Base-by-base conservation (phyloP, 2,329 filamentous ascomycete genomes). In the Fusarium subtropicale region DNA sequence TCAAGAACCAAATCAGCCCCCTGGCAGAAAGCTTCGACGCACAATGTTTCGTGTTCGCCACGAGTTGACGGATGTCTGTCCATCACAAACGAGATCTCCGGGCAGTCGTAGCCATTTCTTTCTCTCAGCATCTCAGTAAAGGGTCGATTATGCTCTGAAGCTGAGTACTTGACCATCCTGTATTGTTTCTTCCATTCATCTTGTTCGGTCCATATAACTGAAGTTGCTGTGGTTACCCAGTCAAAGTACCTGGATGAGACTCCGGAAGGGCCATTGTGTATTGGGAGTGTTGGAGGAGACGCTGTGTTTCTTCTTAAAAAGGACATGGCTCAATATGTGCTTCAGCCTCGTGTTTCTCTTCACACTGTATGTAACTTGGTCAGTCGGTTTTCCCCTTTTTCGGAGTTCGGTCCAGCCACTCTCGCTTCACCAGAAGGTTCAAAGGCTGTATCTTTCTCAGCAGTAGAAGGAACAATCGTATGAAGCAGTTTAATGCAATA, bases 181-280 rank as follows among this genome's bases (percentile, higher is more conserved):
- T 2, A 56, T 15, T 56, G 24, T 4, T 56, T 48, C 9, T 48
- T 30, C 53, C 53, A 56, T 15, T 56, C 53, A 8, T 56, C 53
- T 24, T 7, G 24, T 30, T 22, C 31, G 11, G 31, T 28, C 15
- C 10, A 56, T 3, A 56, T 56, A 10, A 18, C 31, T 5, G 48
- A 51, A 18, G 6, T 39, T 3, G 22, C 33, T 39, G 33, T 39
- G 4, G 18, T 2, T 26, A 56, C 24, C 31, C 53, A 38, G 5
- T 31, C 42, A 5, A 48, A 30, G 6, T 6, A 30, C 24, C 22
- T 44, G 7, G 15, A 36, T 8, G 31, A 0, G 15, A 24, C n/a
- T 1, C 42, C 31, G 8, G 42, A 13, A 15, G 26, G 5, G 2
- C 16, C 16, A 15, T 36, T 38, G 3, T 56, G 30, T 9, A 36